Evolutionary conservation across 2,329 filamentous ascomycete species (phyloP).

Genomic region (Microdochium paspali): DNA sequence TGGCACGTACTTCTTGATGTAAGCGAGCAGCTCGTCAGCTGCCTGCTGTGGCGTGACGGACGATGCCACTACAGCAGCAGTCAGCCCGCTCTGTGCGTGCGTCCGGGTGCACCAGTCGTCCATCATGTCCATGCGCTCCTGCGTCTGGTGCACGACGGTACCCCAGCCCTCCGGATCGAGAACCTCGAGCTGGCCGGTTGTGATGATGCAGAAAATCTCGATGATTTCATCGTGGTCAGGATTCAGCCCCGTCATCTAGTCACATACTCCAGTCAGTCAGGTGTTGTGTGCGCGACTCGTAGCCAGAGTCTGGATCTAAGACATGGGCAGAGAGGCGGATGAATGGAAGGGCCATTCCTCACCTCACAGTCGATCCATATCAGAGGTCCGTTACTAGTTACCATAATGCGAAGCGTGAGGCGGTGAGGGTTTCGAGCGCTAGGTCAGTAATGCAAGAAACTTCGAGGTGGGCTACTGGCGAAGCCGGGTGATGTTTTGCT

Average conservation of each 20-base stretch:
- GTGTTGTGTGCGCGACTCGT: not conserved
- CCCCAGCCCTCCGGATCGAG: slow-evolving; percentile 74
- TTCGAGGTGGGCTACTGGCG: not conserved
- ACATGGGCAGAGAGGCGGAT: not conserved
- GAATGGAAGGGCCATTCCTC: slow-evolving; percentile 50
- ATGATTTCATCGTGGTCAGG: slow-evolving; percentile 74
- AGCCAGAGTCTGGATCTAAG: not conserved
- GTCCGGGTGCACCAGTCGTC: slow-evolving; percentile 81
- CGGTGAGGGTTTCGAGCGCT: not conserved
- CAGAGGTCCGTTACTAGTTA: slow-evolving; percentile 37
- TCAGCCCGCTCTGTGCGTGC: slow-evolving; percentile 75
- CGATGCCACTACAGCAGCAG: slow-evolving; percentile 64
- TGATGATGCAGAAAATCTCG: slow-evolving; percentile 88
- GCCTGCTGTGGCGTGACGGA: slow-evolving; percentile 63
- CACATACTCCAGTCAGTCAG: slow-evolving; percentile 3
- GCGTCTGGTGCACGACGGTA: slow-evolving; percentile 64
- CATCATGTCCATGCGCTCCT: slow-evolving; percentile 66
- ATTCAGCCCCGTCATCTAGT: slow-evolving; percentile 84
- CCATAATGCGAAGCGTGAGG: not conserved
- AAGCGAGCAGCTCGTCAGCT: slow-evolving; percentile 62
- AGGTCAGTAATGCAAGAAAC: not conserved
- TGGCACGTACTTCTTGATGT: slow-evolving; percentile 66
- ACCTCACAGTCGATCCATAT: slow-evolving; percentile 76
- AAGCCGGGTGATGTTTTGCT: too few relatives aligned
- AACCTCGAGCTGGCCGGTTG: slow-evolving; percentile 66